These are phyloP conservation scores for Phaffia australis DNA, from an alignment of 768 basidiomycete genomes.

Conservation along the genomic window DNA sequence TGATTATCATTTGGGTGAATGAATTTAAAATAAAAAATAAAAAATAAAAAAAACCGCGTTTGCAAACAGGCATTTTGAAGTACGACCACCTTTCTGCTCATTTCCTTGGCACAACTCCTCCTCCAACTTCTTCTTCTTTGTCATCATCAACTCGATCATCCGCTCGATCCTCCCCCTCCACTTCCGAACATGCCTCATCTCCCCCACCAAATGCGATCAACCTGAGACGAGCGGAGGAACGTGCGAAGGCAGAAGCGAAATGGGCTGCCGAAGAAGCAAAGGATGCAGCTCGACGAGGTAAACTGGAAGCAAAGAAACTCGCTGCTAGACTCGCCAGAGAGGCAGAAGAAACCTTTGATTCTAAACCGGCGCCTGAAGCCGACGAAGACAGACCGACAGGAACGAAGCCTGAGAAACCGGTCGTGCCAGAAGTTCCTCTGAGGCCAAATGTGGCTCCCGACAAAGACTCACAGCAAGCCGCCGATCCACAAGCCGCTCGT, in stretches of 20 bases:
- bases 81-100: constrained; percentile 62
- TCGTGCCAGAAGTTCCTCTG: background rate
- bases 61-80: constrained; percentile 53
- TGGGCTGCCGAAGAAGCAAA: constrained; percentile 25
- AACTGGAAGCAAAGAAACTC: constrained; percentile 11
- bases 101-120: constrained; percentile 49
- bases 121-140: background rate
- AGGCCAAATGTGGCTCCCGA: no score
- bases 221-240: constrained; percentile 15
- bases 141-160: background rate
- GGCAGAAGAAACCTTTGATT: background rate
- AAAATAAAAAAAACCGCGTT: background rate
- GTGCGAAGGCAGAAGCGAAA: constrained; percentile 13
- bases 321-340: constrained; percentile 1
- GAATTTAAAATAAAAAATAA: no score
- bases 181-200: background rate
- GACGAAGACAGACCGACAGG: background rate
- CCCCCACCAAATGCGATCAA: constrained; percentile 17
- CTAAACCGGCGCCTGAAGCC: background rate
- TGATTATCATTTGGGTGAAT: background rate
- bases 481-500: constrained; percentile 1
- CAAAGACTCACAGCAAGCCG: background rate
- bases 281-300: constrained; percentile 18
- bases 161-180: background rate
- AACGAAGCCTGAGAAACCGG: constrained; percentile 9